These are phyloP conservation scores for Gossypium lobatum DNA, from an alignment of 441 rosid genomes.

Conservation along the genomic window DNA sequence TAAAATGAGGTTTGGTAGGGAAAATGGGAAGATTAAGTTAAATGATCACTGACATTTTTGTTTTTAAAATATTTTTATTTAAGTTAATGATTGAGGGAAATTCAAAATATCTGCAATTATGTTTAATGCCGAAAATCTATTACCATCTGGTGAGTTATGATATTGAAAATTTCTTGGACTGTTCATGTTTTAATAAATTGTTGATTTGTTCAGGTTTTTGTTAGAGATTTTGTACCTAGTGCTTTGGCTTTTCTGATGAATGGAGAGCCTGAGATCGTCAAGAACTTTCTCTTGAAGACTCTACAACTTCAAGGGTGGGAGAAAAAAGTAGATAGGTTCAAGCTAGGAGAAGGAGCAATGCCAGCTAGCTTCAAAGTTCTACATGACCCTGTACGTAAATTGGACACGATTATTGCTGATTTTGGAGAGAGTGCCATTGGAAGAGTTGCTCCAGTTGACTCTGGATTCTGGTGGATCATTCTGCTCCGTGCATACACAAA, in stretches of 20 bases:
- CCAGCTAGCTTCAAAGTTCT: constrained; percentile 97
- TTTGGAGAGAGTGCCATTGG: constrained; percentile 97
- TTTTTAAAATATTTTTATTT: neutral
- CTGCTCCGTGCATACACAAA: constrained; percentile 94
- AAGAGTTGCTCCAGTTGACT: constrained; percentile 95
- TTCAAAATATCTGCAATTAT: neutral
- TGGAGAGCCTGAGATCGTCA: constrained; percentile 90
- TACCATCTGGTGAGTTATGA: neutral
- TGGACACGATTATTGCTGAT: constrained; percentile 72
- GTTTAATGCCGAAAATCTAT: neutral
- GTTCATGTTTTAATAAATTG: neutral
- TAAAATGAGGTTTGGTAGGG: neutral
- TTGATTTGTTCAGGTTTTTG: constrained; percentile 57
- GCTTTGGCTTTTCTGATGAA: constrained; percentile 94
- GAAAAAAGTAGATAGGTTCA: constrained; percentile 76
- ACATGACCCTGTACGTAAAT: constrained; percentile 69
- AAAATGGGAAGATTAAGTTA: neutral
- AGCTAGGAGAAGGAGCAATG: constrained; percentile 94
- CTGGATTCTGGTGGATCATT: constrained; percentile 99
- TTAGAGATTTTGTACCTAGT: constrained; percentile 88
- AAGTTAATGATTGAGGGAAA: neutral
- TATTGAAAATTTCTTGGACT: neutral
- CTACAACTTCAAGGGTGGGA: constrained; percentile 89
- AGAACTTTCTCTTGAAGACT: constrained; percentile 82
- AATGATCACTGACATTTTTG: neutral